A percentile compares a stretch with the other conserved stretches of the same genome.
Evolutionary conservation across 345 rosid species (phyloP).

Genomic region (Salix viminalis): DNA sequence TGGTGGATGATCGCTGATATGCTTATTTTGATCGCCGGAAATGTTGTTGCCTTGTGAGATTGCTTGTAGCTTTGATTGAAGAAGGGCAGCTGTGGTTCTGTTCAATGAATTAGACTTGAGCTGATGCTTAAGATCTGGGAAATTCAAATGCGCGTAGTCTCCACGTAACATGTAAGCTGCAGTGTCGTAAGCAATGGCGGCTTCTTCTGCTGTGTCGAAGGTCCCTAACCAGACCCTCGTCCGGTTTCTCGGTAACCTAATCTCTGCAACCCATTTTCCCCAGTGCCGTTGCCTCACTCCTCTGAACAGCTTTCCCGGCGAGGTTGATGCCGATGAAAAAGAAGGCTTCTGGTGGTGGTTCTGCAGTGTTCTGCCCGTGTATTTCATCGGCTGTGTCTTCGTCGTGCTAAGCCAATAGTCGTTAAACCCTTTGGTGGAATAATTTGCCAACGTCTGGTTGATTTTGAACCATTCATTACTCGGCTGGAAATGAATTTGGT

Average conservation of each 20-base stretch:
- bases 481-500: conserved; percentile 19
- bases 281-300: conserved; percentile 97
- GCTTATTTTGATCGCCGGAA: conserved; percentile 15
- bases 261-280: conserved; percentile 99
- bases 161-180: conserved; percentile 88
- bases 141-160: conserved; percentile 81
- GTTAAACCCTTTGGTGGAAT: conserved; percentile 37
- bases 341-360: conserved; percentile 30
- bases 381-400: conserved; percentile 69
- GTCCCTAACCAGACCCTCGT: conserved; percentile 98
- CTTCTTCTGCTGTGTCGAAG: conserved; percentile 87
- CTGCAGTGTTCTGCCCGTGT: conserved; percentile 35
- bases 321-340: conserved; percentile 15
- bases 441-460: conserved; percentile 29
- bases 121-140: conserved; percentile 67
- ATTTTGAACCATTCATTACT: conserved; percentile 45
- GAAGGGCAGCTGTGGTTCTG: conserved; percentile 52
- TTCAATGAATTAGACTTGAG: conserved; percentile 42
- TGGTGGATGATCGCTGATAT: not conserved
- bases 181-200: conserved; percentile 86
- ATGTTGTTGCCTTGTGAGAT: conserved; percentile 36
- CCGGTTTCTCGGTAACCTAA: conserved; percentile 83
- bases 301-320: conserved; percentile 64
- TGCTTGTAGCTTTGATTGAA: conserved; percentile 66
- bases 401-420: conserved; percentile 56